phyloP scores from a whole-genome alignment of 2,329 filamentous ascomycete species.

The Didymella keratinophila region DNA sequence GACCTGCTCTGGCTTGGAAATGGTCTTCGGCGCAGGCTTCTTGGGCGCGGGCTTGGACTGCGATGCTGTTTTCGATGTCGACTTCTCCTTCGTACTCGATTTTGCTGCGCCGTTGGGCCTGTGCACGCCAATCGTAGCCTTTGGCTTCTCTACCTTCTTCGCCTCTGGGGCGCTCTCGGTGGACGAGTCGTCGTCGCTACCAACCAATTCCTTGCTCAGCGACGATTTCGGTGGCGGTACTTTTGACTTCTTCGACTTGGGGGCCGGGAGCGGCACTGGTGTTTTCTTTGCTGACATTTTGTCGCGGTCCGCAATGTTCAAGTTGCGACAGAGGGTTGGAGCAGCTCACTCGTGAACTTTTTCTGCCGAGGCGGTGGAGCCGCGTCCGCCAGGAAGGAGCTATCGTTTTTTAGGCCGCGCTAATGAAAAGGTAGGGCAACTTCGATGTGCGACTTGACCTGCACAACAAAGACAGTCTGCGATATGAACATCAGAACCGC shows the following conservation, averaged over 20 bases:
- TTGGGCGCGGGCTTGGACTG: slow-evolving; percentile 25
- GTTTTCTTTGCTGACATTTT: slow-evolving; percentile 50
- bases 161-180: slow-evolving; percentile 29
- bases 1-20: slow-evolving; percentile 31
- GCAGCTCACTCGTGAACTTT: slow-evolving; percentile 34
- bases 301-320: slow-evolving; percentile 24
- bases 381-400: not conserved
- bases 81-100: slow-evolving; percentile 24
- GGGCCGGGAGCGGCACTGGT: slow-evolving; percentile 44
- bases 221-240: slow-evolving; percentile 31
- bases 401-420: slow-evolving; percentile 21
- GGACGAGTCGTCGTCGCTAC: slow-evolving; percentile 44
- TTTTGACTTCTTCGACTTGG: slow-evolving; percentile 37
- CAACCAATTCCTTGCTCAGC: slow-evolving; percentile 49
- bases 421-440: slow-evolving; percentile 28
- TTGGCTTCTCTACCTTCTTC: slow-evolving; percentile 31
- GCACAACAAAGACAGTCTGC: not conserved
- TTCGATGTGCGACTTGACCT: slow-evolving; percentile 9
- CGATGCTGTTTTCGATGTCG: slow-evolving; percentile 19
- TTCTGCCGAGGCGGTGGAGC: slow-evolving; percentile 30
- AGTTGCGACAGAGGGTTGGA: slow-evolving; percentile 24
- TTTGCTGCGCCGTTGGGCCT: slow-evolving; percentile 39
- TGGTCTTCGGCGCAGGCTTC: slow-evolving; percentile 34
- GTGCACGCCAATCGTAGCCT: slow-evolving; percentile 44
- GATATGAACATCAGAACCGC: not conserved